Percentiles rank a stretch among this genome's conserved stretches.
phyloP scores from a whole-genome alignment of 495 filamentous ascomycete species.

The Cenococcum geophilum region DNA sequence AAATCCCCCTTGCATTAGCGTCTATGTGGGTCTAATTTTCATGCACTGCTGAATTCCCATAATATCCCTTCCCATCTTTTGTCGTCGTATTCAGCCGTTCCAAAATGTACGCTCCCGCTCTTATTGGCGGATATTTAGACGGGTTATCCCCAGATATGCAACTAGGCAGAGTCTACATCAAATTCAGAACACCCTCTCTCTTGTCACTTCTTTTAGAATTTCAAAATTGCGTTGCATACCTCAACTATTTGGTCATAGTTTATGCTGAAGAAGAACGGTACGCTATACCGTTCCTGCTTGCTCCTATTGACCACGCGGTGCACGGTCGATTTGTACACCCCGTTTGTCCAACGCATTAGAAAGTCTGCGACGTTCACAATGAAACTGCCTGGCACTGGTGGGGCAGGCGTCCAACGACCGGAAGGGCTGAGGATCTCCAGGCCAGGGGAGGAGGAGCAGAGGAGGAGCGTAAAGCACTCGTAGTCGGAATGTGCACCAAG shows the following conservation, averaged over 20 bases:
- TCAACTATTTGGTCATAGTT: conserved; percentile 26
- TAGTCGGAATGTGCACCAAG: conserved; percentile 48
- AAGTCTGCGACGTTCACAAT: conserved; percentile 29
- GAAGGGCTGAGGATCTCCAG: conserved; percentile 49
- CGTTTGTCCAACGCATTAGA: conserved; percentile 28
- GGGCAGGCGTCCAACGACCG: conserved; percentile 43
- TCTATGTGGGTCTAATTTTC: not conserved
- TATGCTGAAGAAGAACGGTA: conserved; percentile 29
- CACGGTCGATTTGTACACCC: conserved; percentile 19
- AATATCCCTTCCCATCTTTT: conserved; percentile 25
- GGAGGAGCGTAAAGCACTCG: conserved; percentile 48
- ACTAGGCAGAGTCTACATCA: conserved; percentile 27
- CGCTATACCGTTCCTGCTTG: conserved; percentile 19
- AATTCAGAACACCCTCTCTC: not conserved
- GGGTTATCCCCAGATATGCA: conserved; percentile 24
- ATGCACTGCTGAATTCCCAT: not conserved
- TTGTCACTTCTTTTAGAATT: not conserved
- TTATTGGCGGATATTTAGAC: conserved; percentile 29
- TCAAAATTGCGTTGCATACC: not conserved
- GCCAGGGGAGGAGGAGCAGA: conserved; percentile 42
- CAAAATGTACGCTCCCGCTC: conserved; percentile 33
- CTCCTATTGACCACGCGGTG: conserved; percentile 23
- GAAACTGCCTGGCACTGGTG: conserved; percentile 40
- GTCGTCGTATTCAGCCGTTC: conserved; percentile 29
- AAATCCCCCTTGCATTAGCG: not conserved